Conservation (phyloP, 2,329 filamentous ascomycete genomes). For the Botryotinia calthae region DNA sequence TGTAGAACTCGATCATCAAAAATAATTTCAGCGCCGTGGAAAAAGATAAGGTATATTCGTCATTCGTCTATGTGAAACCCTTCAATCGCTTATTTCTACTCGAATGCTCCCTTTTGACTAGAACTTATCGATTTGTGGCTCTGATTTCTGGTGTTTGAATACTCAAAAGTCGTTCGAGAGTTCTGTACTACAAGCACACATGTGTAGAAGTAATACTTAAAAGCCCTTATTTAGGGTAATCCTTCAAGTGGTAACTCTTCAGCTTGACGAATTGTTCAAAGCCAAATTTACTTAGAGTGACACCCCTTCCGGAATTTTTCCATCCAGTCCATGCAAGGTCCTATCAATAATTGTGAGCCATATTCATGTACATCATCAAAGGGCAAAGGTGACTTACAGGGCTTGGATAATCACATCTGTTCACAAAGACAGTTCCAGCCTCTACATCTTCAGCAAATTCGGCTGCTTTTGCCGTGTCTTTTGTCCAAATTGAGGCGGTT, state of each 20-base stretch:
- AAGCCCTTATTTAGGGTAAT: conserved; percentile 55
- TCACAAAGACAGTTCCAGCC: conserved; percentile 94
- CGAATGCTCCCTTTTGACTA: neutral
- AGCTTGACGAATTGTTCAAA: conserved; percentile 96
- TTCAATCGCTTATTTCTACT: conserved; percentile 19
- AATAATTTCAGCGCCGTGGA: conserved; percentile 2
- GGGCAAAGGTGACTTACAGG: conserved; percentile 60
- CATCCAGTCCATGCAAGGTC: conserved; percentile 96
- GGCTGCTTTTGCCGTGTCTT: conserved; percentile 73
- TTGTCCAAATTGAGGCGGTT: conserved; percentile 97
- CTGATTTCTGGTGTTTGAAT: conserved; percentile 2
- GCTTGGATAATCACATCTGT: conserved; percentile 87
- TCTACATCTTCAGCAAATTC: conserved; percentile 78
- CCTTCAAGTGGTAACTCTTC: conserved; percentile 93
- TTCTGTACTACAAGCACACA: conserved; percentile 19
- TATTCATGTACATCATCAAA: conserved; percentile 10
- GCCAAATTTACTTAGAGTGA: conserved; percentile 83
- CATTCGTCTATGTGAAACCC: conserved; percentile 20
- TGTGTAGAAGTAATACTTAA: conserved; percentile 16
- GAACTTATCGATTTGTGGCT: conserved; percentile 20
- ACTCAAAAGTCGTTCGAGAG: conserved; percentile 20
- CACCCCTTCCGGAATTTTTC: conserved; percentile 94
- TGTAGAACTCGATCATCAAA: conserved; percentile 7
- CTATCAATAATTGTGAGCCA: conserved; percentile 46
- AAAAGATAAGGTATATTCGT: conserved; percentile 14